Evolutionary conservation across 176 grass and related monocot species (phyloP), one percentile per base, ranked within the genome.

Genomic region (Musa acuminata): DNA sequence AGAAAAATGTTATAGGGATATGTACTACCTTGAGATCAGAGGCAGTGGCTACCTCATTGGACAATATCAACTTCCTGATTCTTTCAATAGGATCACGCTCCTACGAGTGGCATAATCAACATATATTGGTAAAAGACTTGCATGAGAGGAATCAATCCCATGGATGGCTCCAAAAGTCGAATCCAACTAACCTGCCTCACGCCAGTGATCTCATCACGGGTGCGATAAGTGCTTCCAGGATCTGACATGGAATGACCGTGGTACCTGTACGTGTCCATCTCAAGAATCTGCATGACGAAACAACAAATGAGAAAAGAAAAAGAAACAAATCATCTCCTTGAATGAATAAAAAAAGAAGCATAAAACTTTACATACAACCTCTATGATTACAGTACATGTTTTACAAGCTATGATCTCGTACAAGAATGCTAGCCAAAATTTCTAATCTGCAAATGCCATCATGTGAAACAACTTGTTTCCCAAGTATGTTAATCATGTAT

Each of bases 191-290:
- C 88, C 84, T 99, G 88, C 82, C 95, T 80, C 76, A 98, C 78
- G 13, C 87, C 90, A 14, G 80, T 73, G 68, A 94, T 94, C 62
- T 91, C 90, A 84, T 91, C 53, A 49, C 88, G 85, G 1, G 90
- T 94, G 23, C 95, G 87, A 69, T 94, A 99, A 16, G 88, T 94
- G 80, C 95, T 94, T 24, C 86, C 90, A 55, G 95, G 95, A 79
- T 99, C 90, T 14, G 90, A 94, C 95, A 99, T 94, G 0, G 95
- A 94, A 58, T 99, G 90, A 1, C 95, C 95, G 22, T 98, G 95
- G 86, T 94, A 94, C 78, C 90, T 87, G 65, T 98, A 94, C 60
- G 95, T 98, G 73, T 94, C 90, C 95, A 98, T 94, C 85, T 98
- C 95, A 82, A 98, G 90, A 82, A 99, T 87, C 95, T 94, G 55